These are phyloP conservation scores for Xerocomus nothofagi DNA, from an alignment of 1,284 basidiomycete species.

Conservation along the genomic window DNA sequence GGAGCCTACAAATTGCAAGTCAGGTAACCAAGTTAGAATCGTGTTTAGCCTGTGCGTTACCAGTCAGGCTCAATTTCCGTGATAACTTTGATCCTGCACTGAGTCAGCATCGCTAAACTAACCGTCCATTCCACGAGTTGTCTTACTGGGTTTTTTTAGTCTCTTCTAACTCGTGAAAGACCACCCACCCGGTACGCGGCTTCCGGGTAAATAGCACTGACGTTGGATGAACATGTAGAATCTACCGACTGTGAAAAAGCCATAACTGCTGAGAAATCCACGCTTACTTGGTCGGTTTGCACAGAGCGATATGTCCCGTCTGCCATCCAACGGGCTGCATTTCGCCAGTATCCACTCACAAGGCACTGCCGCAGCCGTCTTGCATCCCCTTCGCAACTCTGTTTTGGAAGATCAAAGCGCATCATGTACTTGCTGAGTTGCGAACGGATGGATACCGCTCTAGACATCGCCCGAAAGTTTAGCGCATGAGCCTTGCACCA, in stretches of 20 bases:
- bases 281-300: conserved; percentile 73
- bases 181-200: conserved; percentile 87
- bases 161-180: conserved; percentile 95
- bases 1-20: conserved; percentile 37
- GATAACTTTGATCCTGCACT: conserved; percentile 49
- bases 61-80: conserved; percentile 64
- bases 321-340: conserved; percentile 85
- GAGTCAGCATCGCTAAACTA: conserved; percentile 7
- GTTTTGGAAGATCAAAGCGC: conserved; percentile 75
- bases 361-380: conserved; percentile 81
- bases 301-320: conserved; percentile 90
- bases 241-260: conserved; percentile 44
- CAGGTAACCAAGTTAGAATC: neutral
- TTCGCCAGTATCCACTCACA: conserved; percentile 91
- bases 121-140: neutral
- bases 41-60: conserved; percentile 31
- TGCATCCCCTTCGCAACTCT: conserved; percentile 85
- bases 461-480: conserved; percentile 89
- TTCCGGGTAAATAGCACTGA: conserved; percentile 94
- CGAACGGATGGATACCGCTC: conserved; percentile 87
- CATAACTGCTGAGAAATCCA: neutral
- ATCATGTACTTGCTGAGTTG: conserved; percentile 93
- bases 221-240: conserved; percentile 88
- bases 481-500: conserved; percentile 95
- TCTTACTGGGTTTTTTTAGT: conserved; percentile 88